A percentile compares a stretch with the other conserved stretches of the same genome.
Conservation (phyloP, 2,329 filamentous ascomycete genomes). For the Scedosporium aurantiacum region DNA sequence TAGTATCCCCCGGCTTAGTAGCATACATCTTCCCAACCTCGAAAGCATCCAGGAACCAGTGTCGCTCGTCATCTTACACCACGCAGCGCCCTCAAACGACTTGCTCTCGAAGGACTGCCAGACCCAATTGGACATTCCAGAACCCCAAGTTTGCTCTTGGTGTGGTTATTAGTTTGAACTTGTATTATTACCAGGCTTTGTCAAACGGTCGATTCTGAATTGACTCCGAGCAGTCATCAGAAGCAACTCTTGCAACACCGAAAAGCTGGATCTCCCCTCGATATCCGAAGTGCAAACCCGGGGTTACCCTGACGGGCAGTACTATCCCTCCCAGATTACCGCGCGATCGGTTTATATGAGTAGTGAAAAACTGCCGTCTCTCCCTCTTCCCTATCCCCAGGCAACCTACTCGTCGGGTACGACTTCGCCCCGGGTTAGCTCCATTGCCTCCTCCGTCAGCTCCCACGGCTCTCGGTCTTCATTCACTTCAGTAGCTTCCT, state of each 20-base stretch:
- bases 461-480: slow-evolving; percentile 44
- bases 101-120: neutral
- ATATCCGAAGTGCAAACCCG: slow-evolving; percentile 74
- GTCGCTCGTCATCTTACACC: neutral
- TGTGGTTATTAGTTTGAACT: neutral
- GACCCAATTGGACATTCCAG: neutral
- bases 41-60: neutral
- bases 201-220: neutral
- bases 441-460: slow-evolving; percentile 43
- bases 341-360: slow-evolving; percentile 47
- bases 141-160: no score
- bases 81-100: neutral
- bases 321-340: slow-evolving; percentile 25
- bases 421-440: slow-evolving; percentile 66
- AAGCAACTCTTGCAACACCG: slow-evolving; percentile 42
- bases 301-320: slow-evolving; percentile 60
- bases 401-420: slow-evolving; percentile 61
- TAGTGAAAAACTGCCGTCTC: slow-evolving; percentile 58
- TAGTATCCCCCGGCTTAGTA: neutral
- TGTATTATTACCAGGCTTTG: slow-evolving; percentile 1
- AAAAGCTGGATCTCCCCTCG: slow-evolving; percentile 90
- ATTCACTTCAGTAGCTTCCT: slow-evolving; percentile 42
- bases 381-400: slow-evolving; percentile 58
- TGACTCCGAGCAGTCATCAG: neutral
- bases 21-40: neutral